These are phyloP conservation scores for Mycena alexandri DNA, from an alignment of 768 basidiomycete species.

Conservation along the genomic window DNA sequence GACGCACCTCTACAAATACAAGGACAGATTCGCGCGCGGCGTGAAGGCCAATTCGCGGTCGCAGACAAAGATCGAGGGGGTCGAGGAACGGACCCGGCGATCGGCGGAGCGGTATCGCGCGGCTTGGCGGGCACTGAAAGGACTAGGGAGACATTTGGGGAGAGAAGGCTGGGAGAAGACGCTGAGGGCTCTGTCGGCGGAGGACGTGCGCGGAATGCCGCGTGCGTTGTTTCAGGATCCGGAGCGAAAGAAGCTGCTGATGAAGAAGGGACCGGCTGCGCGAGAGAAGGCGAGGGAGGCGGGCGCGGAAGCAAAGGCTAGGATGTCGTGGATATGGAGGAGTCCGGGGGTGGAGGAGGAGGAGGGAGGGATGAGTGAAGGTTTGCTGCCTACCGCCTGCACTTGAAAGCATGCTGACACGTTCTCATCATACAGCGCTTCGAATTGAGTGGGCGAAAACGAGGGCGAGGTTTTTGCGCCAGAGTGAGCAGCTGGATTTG, in stretches of 20 bases:
- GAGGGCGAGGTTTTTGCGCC: not conserved
- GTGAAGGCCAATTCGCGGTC: too few species aligned
- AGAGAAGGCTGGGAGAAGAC: too few species aligned
- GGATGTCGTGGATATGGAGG: constrained; percentile 22
- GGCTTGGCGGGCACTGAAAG: too few species aligned
- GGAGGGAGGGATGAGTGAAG: constrained; percentile 10
- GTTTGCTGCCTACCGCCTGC: not conserved
- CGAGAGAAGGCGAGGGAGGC: not conserved
- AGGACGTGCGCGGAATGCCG: constrained; percentile 12
- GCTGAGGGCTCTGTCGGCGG: too few species aligned
- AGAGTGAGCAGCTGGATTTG: constrained; percentile 23
- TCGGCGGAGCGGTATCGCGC: too few species aligned
- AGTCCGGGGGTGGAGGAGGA: not conserved
- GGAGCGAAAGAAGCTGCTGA: constrained; percentile 10
- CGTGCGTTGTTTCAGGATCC: constrained; percentile 13
- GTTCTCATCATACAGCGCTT: constrained; percentile 10
- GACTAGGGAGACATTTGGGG: too few species aligned
- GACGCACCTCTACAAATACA: too few species aligned
- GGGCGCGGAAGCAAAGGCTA: not conserved
- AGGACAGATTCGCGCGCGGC: too few species aligned
- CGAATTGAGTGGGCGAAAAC: constrained; percentile 27
- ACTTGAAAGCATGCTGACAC: too few species aligned
- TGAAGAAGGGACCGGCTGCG: not conserved
- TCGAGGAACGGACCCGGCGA: too few species aligned
- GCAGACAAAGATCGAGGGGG: too few species aligned